Evolutionary conservation across 345 rosid species (phyloP).

Genomic region (Anacardium occidentale): DNA sequence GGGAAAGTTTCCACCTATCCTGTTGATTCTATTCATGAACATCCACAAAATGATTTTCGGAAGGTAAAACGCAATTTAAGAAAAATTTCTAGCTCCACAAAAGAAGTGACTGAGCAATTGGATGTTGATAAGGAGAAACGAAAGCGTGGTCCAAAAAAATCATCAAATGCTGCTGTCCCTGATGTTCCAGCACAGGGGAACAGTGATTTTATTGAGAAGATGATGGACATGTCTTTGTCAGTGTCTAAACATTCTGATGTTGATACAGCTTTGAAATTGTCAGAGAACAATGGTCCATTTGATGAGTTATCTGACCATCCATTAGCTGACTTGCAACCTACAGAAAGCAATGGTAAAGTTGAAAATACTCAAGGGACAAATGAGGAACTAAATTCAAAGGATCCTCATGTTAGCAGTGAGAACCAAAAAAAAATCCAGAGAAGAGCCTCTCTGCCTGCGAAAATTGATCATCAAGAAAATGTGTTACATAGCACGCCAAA

Average conservation of each 20-base stretch:
- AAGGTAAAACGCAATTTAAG: constrained; percentile 50
- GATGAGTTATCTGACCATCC: constrained; percentile 29
- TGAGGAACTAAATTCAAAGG: constrained; percentile 34
- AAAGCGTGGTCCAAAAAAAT: constrained; percentile 40
- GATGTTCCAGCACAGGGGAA: constrained; percentile 35
- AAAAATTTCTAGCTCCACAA: constrained; percentile 42
- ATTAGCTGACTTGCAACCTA: constrained; percentile 20
- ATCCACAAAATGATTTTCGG: constrained; percentile 44
- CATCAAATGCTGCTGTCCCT: constrained; percentile 31
- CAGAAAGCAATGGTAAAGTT: constrained; percentile 34
- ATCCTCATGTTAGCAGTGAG: constrained; percentile 35
- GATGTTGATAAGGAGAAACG: constrained; percentile 47
- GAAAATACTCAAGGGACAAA: constrained; percentile 36
- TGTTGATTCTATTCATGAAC: constrained; percentile 40
- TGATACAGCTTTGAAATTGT: constrained; percentile 24
- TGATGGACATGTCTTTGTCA: constrained; percentile 25
- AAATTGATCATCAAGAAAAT: constrained; percentile 51
- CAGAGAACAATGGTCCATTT: constrained; percentile 24
- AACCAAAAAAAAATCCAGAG: constrained; percentile 49
- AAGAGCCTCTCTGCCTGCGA: constrained; percentile 67
- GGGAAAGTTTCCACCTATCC: constrained; percentile 43
- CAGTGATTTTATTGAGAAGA: constrained; percentile 39
- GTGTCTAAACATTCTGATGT: constrained; percentile 31
- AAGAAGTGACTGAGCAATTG: constrained; percentile 39
- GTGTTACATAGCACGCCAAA: constrained; percentile 47